Evolutionary conservation across 495 filamentous ascomycete species (phyloP), one percentile per base, ranked within the genome.

Genomic region (Aspergillus affinis): DNA sequence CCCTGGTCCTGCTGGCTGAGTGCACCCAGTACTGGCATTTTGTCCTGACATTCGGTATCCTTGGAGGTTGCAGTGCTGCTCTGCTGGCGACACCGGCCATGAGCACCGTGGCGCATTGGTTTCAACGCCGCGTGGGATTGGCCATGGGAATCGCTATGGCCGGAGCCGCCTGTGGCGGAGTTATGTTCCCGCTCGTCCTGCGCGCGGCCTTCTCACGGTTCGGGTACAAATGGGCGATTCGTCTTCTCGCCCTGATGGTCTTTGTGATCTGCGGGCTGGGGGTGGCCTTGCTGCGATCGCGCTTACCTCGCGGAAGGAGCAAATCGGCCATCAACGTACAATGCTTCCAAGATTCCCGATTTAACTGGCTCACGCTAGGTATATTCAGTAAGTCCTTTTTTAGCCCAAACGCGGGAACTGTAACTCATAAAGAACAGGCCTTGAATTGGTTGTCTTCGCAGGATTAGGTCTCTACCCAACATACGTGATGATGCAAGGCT

Each of bases 21-120:
- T 82, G 77, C 57, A 71, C 58, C 66, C 71, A 74, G 32, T 90
- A 88, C 63, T 90, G 86, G 77, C 87, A 90, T 27, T 88, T 88
- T 69, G 72, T 89, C 50, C 77, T 89, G 6, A 79, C 78, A 4
- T 83, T 87, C 63, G 84, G 84, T 6, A 70, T 89, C 0, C 66
- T 88, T 6, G 79, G 78, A 3, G 87, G 87, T 0, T 70, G 81
- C 0, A 82, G 82, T 0, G 78, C 80, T 18, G 85, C 86, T 0
- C 71, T 87, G 21, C 69, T 89, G 21, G 87, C 85, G 58, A 83
- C 82, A 2, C 82, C 70, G 3, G 74, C 65, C 2, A 66, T 78
- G 64, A 63, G 71, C 3, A 67, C 68, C 50, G 68, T 77, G 23
- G 71, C 74, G 50, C 75, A 78, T 56, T 78, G 74, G 74, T 78